A percentile compares a stretch with the other conserved stretches of the same genome.
These are phyloP conservation scores for Vitis rupestris DNA, from an alignment of 164 flowering plant species.

Conservation along the genomic window DNA sequence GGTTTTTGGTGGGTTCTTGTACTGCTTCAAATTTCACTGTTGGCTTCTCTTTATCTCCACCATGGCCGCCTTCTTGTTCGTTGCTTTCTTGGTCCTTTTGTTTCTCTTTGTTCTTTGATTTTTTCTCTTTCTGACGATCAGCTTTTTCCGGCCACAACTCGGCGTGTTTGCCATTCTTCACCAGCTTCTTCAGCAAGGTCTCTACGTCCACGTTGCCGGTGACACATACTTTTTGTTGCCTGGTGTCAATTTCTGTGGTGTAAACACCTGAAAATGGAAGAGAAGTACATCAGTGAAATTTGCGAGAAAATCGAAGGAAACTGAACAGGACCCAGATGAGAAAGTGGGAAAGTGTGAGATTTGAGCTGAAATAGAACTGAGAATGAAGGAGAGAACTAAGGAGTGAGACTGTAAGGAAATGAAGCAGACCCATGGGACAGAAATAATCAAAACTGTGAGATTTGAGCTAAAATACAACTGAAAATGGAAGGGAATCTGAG, in stretches of 20 bases:
- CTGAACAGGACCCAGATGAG: not conserved
- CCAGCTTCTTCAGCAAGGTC: slow-evolving; percentile 42
- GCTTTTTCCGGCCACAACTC: slow-evolving; percentile 54
- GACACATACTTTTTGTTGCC: slow-evolving; percentile 52
- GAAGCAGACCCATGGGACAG: not conserved
- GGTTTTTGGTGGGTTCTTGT: not conserved
- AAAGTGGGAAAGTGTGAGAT: not conserved
- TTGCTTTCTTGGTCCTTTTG: slow-evolving; percentile 13
- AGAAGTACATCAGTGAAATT: not conserved
- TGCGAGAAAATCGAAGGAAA: not conserved
- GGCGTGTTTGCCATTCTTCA: slow-evolving; percentile 53
- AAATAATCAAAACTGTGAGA: not conserved
- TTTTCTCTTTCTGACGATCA: slow-evolving; percentile 19
- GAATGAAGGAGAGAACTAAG: not conserved
- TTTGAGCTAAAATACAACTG: not conserved
- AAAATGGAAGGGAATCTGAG: not conserved
- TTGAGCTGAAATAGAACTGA: not conserved
- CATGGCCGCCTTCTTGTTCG: slow-evolving; percentile 13
- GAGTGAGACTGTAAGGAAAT: not conserved
- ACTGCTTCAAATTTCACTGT: slow-evolving; percentile 19
- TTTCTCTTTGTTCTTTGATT: slow-evolving; percentile 30
- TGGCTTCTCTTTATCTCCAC: slow-evolving; percentile 14
- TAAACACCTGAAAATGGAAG: slow-evolving; percentile 42
- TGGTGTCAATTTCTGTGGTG: slow-evolving; percentile 34
- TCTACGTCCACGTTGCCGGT: slow-evolving; percentile 44